Evolutionary conservation across 1,139 yeast species (phyloP).

Genomic region (Magnusiomyces starmeri): DNA sequence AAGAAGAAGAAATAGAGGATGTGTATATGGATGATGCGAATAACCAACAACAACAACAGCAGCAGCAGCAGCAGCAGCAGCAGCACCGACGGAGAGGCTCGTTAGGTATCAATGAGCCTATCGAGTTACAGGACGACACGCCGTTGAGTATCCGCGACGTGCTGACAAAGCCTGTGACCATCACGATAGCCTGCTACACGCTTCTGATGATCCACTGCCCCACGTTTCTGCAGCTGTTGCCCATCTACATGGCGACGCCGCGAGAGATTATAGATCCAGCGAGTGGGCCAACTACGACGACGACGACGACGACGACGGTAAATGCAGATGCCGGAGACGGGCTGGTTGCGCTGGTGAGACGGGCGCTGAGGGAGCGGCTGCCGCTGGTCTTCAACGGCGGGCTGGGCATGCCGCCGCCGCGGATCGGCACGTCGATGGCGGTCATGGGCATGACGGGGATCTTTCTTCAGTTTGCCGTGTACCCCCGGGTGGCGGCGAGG

Average conservation of each 20-base stretch:
- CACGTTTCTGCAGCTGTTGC: slow-evolving; percentile 50
- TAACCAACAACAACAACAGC: neutral
- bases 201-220: slow-evolving; percentile 44
- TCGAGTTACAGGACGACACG: neutral
- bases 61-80: too few relatives aligned
- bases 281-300: too few relatives aligned
- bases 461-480: slow-evolving; percentile 42
- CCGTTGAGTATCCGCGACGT: slow-evolving; percentile 16
- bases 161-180: slow-evolving; percentile 25
- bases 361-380: slow-evolving; percentile 27
- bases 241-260: slow-evolving; percentile 51
- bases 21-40: neutral
- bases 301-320: neutral
- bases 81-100: neutral
- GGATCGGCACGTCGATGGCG: slow-evolving; percentile 50
- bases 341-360: too few relatives aligned
- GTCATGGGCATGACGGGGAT: slow-evolving; percentile 51
- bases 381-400: slow-evolving; percentile 40
- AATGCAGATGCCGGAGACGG: slow-evolving; percentile 19
- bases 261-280: slow-evolving; percentile 27
- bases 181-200: slow-evolving; percentile 23
- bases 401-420: slow-evolving; percentile 40
- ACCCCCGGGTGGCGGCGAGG: slow-evolving; percentile 48
- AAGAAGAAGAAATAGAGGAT: neutral
- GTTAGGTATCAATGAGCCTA: neutral